Conservation (phyloP, 148 eudicot species). For the Persicaria maculosa region DNA sequence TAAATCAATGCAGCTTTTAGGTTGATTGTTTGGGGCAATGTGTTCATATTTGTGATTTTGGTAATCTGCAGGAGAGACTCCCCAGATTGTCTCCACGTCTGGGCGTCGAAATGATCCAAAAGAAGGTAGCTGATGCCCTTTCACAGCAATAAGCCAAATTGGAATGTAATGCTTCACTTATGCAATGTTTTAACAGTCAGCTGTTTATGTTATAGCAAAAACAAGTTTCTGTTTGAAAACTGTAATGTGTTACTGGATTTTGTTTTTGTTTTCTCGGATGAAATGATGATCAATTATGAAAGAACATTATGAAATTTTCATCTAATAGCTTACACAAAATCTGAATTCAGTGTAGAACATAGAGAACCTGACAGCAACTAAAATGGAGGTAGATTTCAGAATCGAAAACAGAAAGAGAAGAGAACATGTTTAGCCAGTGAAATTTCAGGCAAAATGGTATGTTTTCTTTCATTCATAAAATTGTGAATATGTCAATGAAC, state of each 20-base stretch:
- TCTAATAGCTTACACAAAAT: background rate
- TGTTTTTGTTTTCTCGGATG: background rate
- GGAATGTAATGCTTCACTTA: background rate
- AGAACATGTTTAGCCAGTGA: background rate
- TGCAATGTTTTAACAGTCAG: too few relatives aligned
- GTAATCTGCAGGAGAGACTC: constrained; percentile 53
- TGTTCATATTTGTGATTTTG: background rate
- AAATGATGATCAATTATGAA: background rate
- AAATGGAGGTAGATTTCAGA: too few relatives aligned
- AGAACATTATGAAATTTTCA: background rate
- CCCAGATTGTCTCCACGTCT: constrained; percentile 83
- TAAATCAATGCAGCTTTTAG: too few relatives aligned
- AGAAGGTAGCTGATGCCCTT: constrained; percentile 56
- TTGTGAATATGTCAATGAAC: background rate
- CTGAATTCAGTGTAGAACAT: background rate
- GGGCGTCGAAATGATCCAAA: constrained; percentile 58
- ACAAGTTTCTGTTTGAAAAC: too few relatives aligned
- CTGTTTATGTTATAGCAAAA: too few relatives aligned
- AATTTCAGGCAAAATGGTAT: background rate
- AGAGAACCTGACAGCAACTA: too few relatives aligned
- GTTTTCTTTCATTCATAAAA: background rate
- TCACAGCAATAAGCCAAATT: background rate
- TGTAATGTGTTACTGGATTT: background rate
- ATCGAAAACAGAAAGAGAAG: background rate
- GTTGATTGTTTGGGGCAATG: background rate